Conservation (phyloP, 305 asterid species). For the Fraxinus dipetala region DNA sequence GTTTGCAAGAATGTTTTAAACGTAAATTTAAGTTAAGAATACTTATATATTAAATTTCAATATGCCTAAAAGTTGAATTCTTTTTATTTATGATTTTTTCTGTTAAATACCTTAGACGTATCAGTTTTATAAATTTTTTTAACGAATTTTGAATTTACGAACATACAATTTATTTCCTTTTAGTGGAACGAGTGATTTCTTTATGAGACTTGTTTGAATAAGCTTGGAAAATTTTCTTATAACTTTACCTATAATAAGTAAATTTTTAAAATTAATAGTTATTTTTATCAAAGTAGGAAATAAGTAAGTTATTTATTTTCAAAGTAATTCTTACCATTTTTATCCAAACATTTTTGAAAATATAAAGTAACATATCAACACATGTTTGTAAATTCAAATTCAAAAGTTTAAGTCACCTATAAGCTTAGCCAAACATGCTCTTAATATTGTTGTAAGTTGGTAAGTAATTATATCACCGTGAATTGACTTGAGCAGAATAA, state of each 20-base stretch:
- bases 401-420: too few species aligned
- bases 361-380: not conserved
- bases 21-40: not conserved
- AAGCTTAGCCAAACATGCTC: too few species aligned
- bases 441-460: too few species aligned
- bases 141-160: not conserved
- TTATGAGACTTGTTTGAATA: not conserved
- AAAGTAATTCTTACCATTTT: not conserved
- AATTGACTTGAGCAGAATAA: too few species aligned
- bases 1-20: not conserved
- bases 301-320: not conserved
- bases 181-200: not conserved
- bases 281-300: not conserved
- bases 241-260: not conserved
- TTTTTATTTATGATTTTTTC: not conserved
- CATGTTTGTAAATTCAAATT: not conserved
- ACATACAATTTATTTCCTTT: not conserved
- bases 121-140: not conserved
- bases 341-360: not conserved
- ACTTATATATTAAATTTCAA: not conserved
- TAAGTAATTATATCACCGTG: too few species aligned
- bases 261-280: too few species aligned
- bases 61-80: not conserved
- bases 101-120: not conserved
- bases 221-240: not conserved